Evolutionary conservation across 176 grass and related monocot genomes (phyloP).

Genomic region (Zoysia japonica): DNA sequence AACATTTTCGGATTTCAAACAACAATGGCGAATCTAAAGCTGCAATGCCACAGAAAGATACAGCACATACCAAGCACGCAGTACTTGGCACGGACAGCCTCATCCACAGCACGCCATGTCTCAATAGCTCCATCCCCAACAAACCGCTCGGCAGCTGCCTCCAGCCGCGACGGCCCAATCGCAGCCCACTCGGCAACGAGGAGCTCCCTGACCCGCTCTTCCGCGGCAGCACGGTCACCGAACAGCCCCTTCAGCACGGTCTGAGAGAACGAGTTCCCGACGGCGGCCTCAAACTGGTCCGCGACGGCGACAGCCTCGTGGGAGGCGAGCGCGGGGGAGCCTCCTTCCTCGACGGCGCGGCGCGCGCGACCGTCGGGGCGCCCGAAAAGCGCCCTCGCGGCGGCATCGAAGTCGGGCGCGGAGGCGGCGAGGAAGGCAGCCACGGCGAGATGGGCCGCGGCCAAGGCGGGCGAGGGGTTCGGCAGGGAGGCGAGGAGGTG

Average conservation of each 20-base stretch:
- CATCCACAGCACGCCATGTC: slow-evolving; percentile 23
- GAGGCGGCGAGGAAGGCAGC: slow-evolving; percentile 32
- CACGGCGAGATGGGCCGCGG: slow-evolving; percentile 29
- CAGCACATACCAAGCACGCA: slow-evolving; percentile 34
- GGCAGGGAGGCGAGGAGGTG: slow-evolving; percentile 41
- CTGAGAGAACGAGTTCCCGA: slow-evolving; percentile 40
- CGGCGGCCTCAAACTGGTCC: slow-evolving; percentile 48
- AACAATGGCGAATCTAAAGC: too few relatives aligned
- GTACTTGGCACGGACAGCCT: slow-evolving; percentile 21
- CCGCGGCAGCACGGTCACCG: slow-evolving; percentile 17
- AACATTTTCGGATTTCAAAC: too few relatives aligned
- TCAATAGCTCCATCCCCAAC: slow-evolving; percentile 31
- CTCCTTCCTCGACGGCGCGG: slow-evolving; percentile 12
- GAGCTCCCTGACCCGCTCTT: slow-evolving; percentile 44
- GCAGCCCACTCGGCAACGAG: slow-evolving; percentile 38
- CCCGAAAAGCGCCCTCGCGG: slow-evolving; percentile 34
- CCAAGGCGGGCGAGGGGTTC: background rate
- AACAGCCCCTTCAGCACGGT: slow-evolving; percentile 6
- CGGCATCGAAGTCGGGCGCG: slow-evolving; percentile 42
- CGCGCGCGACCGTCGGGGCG: slow-evolving; percentile 40
- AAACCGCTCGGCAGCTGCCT: slow-evolving; percentile 33
- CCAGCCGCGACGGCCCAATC: slow-evolving; percentile 45
- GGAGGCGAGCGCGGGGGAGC: slow-evolving; percentile 14
- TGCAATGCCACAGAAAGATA: background rate
- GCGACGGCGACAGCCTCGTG: background rate